Evolutionary conservation across 768 basidiomycete species (phyloP).

Genomic region (Daedalea quercina): DNA sequence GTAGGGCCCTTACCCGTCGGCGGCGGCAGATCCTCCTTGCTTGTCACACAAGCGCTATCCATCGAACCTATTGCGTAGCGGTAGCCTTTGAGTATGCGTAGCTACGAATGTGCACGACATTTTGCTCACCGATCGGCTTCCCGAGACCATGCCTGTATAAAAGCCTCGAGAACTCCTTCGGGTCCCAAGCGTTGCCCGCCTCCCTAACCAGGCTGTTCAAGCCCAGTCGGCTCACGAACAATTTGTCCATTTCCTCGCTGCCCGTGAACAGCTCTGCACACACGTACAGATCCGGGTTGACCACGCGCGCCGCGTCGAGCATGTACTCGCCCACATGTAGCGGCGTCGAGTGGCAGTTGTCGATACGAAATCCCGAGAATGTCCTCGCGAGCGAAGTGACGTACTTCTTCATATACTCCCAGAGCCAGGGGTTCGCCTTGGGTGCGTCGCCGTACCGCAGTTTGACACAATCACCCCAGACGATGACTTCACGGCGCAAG

Average conservation of each 20-base stretch:
- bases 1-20: conserved; percentile 79
- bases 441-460: conserved; percentile 84
- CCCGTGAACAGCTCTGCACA: conserved; percentile 98
- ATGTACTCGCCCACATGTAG: conserved; percentile 92
- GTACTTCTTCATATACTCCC: conserved; percentile 86
- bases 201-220: conserved; percentile 93
- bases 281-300: conserved; percentile 90
- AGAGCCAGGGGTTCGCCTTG: conserved; percentile 87
- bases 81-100: background rate
- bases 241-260: conserved; percentile 84
- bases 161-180: conserved; percentile 85
- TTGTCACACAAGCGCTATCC: conserved; percentile 83
- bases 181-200: conserved; percentile 85
- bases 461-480: conserved; percentile 98
- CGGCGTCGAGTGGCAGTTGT: conserved; percentile 98
- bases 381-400: conserved; percentile 70
- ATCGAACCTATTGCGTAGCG: conserved; percentile 67
- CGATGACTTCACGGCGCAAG: conserved; percentile 92
- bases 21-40: conserved; percentile 66
- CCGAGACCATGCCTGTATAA: conserved; percentile 87
- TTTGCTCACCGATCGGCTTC: conserved; percentile 87
- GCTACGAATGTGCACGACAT: too few relatives aligned
- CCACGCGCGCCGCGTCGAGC: conserved; percentile 84
- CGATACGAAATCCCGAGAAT: conserved; percentile 96
- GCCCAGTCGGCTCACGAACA: conserved; percentile 88